Evolutionary conservation across 2,329 filamentous ascomycete genomes (phyloP), one percentile per base, ranked within the genome.

Genomic region (Aspergillus unguis): DNA sequence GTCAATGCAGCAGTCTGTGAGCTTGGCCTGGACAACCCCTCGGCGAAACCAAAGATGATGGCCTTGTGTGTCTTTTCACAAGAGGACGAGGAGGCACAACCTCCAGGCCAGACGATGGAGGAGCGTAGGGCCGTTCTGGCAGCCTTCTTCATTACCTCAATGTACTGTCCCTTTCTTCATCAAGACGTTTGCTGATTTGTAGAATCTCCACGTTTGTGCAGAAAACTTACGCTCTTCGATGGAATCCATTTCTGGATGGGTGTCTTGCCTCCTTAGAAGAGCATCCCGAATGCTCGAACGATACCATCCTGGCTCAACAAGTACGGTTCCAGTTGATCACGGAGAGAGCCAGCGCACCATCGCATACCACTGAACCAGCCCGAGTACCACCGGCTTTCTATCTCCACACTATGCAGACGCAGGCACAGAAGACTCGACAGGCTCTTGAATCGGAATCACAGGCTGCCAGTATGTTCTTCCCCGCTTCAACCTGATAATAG

Each of bases 211-310:
- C 66, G 1, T 77, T 74, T 48, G 68, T 80, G 10, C 75, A 75
- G 26, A 75, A 76, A 42, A 71, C 76, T 45, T 80, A 84, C 48
- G 57, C 74, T 0, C 70, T 85, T 40, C 73, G 70, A 1, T 87
- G 83, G 83, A 84, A 78, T 0, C 58, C 77, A 0, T 77, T 83
- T 46, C 77, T 86, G 70, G 81, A 84, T 25, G 80, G 84, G 23
- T 80, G 76, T 28, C 68, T 85, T 1, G 65, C 73, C 5, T 57
- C 72, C 1, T 64, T 86, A 0, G 69, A 72, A 6, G 67, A 73
- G 25, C 65, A 72, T 1, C 71, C 70, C 3, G 79, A 84, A 45
- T 72, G 71, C 23, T 67, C 73, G 0, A 73, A 74, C 3, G 83
- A 86, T 59, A 69, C 72, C 25, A 59, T 80, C 1, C 71, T 86